Base-by-base conservation (phyloP, 2,329 filamentous ascomycete genomes). In the Pestalotiopsis sp. region DNA sequence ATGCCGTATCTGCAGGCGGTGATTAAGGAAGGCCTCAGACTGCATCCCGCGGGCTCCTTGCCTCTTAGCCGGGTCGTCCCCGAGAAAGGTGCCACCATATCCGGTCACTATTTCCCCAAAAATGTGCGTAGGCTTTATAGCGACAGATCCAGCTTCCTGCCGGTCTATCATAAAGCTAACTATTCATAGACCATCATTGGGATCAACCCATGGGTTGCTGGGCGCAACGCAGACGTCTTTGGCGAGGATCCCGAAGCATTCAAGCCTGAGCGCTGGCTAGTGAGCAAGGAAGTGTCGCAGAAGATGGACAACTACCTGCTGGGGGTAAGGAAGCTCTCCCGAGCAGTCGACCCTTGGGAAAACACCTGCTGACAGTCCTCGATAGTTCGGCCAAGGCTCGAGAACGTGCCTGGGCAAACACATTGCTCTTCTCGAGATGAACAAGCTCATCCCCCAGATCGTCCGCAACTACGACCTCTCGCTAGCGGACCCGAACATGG, bases 1-100 rank as follows among this genome's bases (percentile, higher is more conserved):
- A 73, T 84, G 67, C 80, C 80, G 0, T 87, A 86, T 69, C 78
- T 88, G 2, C 79, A 84, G 67, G 84, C 85, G 1, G 81, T 85
- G 14, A 78, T 87, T 27, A 82, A 81, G 38, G 85, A 87, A 71
- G 77, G 79, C 1, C 77, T 86, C 72, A 79, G 86, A 4, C 69
- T 86, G 2, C 83, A 86, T 69, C 82, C 84, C 5, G 79, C 80
- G 0, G 75, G 83, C 2, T 81, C 80, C 1, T 76, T 84, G 57
- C 75, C 81, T 1, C 73, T 87, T 0, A 80, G 83, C 63, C 81
- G 86, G 1, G 73, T 81, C 1, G 83, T 85, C 1, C 83, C 84
- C 1, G 63, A 71, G n/a, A 78, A 76, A 7, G 82, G 82, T 2
- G 56, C 75, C 9, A 69, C 64, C 3, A 71, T 80, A 7, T 74